Evolutionary conservation across 2,329 filamentous ascomycete species (phyloP), one percentile per base, ranked within the genome.

Genomic region (Fonsecaea pedrosoi): DNA sequence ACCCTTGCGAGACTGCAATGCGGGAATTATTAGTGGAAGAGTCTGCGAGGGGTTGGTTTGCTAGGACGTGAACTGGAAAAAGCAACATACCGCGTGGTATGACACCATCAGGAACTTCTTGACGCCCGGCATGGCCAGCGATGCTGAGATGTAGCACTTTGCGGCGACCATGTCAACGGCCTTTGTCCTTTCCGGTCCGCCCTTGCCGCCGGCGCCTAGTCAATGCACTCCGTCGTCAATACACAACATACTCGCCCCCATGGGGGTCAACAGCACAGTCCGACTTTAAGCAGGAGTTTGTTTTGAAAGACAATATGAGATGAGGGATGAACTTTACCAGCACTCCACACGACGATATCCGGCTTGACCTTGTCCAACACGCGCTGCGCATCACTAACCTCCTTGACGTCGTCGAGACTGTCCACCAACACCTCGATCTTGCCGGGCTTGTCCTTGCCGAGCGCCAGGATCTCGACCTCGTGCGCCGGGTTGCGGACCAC

Each of bases 401-500:
- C 86, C 76, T 86, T 88, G 48, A 94, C 83, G 18, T 92, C 90
- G 62, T 92, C 90, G 21, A 94, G 79, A 74, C 87, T 92, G 74
- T 85, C 85, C 15, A 94, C 83, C 0, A 94, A 81, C 2, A 94
- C 89, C 62, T 86, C 84, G 42, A 95, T 79, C 69, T 86, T 89
- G 32, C 89, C 89, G 1, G 84, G 84, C 62, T 86, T 82, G 18
- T 82, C 85, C 18, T 83, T 77, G 66, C 84, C 87, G 2, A 91
- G 84, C 64, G 84, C 84, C 72, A 89, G 80, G 65, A 96, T 88
- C 61, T 87, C 81, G 3, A 82, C 75, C 53, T 85, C 84, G 71
- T 95, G 92, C 0, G 88, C 87, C n/a, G 86, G 81, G 70, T 88
- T 86, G 73, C 92, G 90, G 77, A 96, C 89, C 68, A 95, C 82